These are phyloP conservation scores for Lodderomyces orthopsilosis DNA, from an alignment of 1,139 yeast genomes.

Conservation along the genomic window DNA sequence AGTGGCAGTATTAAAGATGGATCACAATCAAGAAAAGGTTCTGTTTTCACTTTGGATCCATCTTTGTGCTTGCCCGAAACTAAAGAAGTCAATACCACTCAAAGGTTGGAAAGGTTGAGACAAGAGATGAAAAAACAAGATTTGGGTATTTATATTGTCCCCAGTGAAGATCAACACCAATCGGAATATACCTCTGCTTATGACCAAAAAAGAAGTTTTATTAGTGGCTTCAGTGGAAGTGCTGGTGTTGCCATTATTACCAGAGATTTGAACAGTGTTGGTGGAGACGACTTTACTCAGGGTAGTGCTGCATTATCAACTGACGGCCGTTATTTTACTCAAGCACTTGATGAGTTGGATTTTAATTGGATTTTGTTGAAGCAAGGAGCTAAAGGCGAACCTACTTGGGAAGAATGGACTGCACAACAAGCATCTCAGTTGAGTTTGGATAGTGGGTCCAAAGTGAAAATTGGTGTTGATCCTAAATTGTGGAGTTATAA, in stretches of 20 bases:
- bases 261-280: constrained; percentile 60
- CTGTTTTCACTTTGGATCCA: constrained; percentile 49
- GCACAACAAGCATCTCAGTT: constrained; percentile 57
- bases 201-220: constrained; percentile 83
- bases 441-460: constrained; percentile 42
- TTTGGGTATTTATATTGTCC: constrained; percentile 77
- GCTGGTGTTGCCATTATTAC: constrained; percentile 93
- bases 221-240: constrained; percentile 89
- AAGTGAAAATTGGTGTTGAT: constrained; percentile 43
- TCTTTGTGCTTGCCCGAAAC: constrained; percentile 44
- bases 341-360: constrained; percentile 85
- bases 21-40: constrained; percentile 37
- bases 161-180: constrained; percentile 93
- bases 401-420: constrained; percentile 90
- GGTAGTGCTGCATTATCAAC: constrained; percentile 82
- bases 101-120: constrained; percentile 63
- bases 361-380: constrained; percentile 83
- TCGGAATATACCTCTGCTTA: constrained; percentile 79
- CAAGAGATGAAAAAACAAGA: constrained; percentile 59
- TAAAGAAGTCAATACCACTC: constrained; percentile 54
- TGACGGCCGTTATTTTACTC: constrained; percentile 92
- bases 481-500: constrained; percentile 67
- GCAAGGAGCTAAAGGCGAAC: constrained; percentile 71
- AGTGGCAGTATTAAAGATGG: constrained; percentile 7
- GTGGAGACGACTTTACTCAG: constrained; percentile 48